Base-by-base conservation (phyloP, 2,329 filamentous ascomycete genomes). In the Fulvia fulva region DNA sequence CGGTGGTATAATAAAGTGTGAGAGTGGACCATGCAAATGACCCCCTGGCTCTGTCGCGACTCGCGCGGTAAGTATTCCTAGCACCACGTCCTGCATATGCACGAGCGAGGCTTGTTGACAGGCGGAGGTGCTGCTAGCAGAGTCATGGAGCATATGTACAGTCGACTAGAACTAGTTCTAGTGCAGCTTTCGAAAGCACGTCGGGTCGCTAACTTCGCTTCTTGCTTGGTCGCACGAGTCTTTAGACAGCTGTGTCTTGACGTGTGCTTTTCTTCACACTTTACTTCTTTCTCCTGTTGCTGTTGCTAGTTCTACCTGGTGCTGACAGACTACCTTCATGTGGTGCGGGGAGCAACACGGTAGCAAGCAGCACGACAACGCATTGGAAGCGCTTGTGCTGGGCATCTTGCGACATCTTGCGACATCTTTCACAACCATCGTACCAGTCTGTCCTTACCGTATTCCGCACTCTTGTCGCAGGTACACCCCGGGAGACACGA, bases 391-490 rank as follows among this genome's bases (percentile, higher is more conserved):
- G 37, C 14, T 41, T n/a, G 37, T 16, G 11, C 30, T 41, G 9
- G 14, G 37, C 14, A 41, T 41, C 34, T 37, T 3, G 37, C 37
- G 37, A n/a, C n/a, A n/a, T n/a, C n/a, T n/a, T n/a, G 14, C 37
- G 8, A 41, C 12, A 2, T 9, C 28, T 32, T 22, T 12, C n/a
- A 26, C 25, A 3, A 19, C 25, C 8, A 47, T 5, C 30, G 16
- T 44, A 26, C 32, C 32, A 54, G 51, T 54, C 51, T 25, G 51
- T 54, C 51, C 25, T 45, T 54, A 54, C 37, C 32, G 51, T 23
- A 25, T 28, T 12, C 8, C 25, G 22, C 3, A 28, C 8, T 16
- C 3, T 19, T 51, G 44, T 23, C 19, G 25, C 7, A n/a, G 23
- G 21, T 47, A 9, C 21, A 19, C 21, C 25, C 16, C 14, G 14